A percentile compares a stretch with the other conserved stretches of the same genome.
Evolutionary conservation across 2,329 filamentous ascomycete genomes (phyloP).

Genomic region (Nemania bipapillata): DNA sequence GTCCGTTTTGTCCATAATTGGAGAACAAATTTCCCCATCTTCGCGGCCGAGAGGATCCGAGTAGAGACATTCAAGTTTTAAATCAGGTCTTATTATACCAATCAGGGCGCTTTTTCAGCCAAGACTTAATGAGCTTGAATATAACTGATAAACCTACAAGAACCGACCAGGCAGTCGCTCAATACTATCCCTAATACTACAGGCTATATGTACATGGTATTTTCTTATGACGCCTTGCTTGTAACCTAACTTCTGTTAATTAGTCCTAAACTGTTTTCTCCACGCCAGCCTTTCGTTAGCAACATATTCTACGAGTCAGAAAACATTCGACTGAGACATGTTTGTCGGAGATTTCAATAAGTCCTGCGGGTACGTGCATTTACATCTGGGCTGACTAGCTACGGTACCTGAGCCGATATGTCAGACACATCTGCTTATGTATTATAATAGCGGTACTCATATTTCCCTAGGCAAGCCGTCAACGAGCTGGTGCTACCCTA

Average conservation of each 20-base stretch:
- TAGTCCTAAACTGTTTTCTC: background rate
- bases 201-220: background rate
- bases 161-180: too few relatives aligned
- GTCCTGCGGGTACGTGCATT: slow-evolving; percentile 33
- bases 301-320: slow-evolving; percentile 17
- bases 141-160: background rate
- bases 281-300: background rate
- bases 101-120: slow-evolving; percentile 1
- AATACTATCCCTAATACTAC: too few relatives aligned
- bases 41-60: slow-evolving; percentile 5
- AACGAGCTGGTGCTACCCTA: background rate
- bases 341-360: slow-evolving; percentile 26
- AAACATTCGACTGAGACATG: slow-evolving; percentile 23
- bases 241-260: background rate
- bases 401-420: slow-evolving; percentile 15
- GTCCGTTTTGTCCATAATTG: background rate
- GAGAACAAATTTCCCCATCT: slow-evolving; percentile 4
- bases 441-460: background rate
- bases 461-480: background rate
- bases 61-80: slow-evolving; percentile 6
- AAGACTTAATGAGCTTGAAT: background rate
- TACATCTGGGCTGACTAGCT: slow-evolving; percentile 5
- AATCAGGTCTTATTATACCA: background rate
- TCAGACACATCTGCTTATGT: slow-evolving; percentile 9
- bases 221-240: background rate